Conservation (phyloP, 768 basidiomycete genomes). For the Amanita molliuscula region DNA sequence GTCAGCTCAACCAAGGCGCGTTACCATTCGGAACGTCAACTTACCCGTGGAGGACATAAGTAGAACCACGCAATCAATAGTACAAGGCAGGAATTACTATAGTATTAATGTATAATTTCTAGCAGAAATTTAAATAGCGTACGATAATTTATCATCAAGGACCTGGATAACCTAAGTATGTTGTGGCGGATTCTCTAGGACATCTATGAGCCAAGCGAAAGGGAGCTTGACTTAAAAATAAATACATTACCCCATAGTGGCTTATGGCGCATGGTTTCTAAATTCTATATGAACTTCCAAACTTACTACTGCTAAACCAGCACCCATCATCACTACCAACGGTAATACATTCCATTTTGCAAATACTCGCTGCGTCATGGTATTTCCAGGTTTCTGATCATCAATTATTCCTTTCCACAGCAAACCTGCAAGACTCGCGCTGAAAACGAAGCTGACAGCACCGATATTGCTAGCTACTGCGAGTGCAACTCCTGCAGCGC, state of each 20-base stretch:
- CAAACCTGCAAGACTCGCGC: constrained; percentile 80
- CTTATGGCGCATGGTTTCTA: no score
- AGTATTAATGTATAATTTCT: no score
- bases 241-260: constrained; percentile 25
- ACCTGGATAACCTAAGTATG: no score
- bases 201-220: no score
- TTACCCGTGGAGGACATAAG: no score
- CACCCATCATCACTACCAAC: constrained; percentile 51
- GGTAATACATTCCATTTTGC: constrained; percentile 64
- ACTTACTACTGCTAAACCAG: constrained; percentile 60
- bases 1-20: no score
- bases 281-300: constrained; percentile 46
- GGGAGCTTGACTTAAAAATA: constrained; percentile 10
- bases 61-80: no score
- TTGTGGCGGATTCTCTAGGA: no score
- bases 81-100: no score
- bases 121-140: no score
- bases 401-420: constrained; percentile 73
- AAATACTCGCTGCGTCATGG: constrained; percentile 50
- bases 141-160: no score
- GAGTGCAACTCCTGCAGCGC: constrained; percentile 60
- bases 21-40: no score
- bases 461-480: constrained; percentile 87
- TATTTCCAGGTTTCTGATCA: constrained; percentile 25
- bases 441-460: constrained; percentile 83